These are phyloP conservation scores for Escallonia rubra DNA, from an alignment of 129 eudicot genomes.

Conservation along the genomic window DNA sequence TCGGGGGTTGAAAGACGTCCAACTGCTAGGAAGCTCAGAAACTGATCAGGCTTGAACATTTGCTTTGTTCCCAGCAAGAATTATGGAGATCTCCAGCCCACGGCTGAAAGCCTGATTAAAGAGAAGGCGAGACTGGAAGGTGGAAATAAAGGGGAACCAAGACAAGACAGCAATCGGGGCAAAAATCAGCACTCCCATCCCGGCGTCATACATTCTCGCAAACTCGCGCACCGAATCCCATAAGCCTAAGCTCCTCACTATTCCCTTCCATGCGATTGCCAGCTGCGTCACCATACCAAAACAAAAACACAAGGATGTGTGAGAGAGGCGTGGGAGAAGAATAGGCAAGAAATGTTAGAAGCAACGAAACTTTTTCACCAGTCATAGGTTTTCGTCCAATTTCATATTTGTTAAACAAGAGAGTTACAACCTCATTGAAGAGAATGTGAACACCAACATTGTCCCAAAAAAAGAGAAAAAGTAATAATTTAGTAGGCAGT, in stretches of 20 bases:
- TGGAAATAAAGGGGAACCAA: conserved; percentile 95
- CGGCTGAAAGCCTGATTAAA: conserved; percentile 99
- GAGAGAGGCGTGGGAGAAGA: too few species aligned
- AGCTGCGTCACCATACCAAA: conserved; percentile 37
- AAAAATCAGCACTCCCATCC: conserved; percentile 92
- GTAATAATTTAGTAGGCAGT: too few species aligned
- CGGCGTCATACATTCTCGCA: conserved; percentile 96
- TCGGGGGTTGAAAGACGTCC: neutral
- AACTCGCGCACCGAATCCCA: conserved; percentile 96
- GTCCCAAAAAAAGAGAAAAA: too few species aligned
- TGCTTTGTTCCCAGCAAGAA: conserved; percentile 99
- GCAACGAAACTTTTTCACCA: too few species aligned
- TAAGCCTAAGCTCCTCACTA: conserved; percentile 64
- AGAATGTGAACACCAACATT: too few species aligned
- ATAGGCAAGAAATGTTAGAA: too few species aligned
- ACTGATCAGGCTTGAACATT: conserved; percentile 48
- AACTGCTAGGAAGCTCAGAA: too few species aligned
- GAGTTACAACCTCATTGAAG: too few species aligned
- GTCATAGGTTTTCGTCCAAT: too few species aligned
- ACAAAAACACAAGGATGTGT: neutral
- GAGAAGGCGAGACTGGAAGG: conserved; percentile 95
- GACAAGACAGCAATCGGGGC: conserved; percentile 91
- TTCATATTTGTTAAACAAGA: too few species aligned
- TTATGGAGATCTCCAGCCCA: conserved; percentile 91
- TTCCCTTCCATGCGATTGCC: conserved; percentile 72